These are phyloP conservation scores for Stachybotrys elegans DNA, from an alignment of 2,329 filamentous ascomycete genomes.

Conservation along the genomic window DNA sequence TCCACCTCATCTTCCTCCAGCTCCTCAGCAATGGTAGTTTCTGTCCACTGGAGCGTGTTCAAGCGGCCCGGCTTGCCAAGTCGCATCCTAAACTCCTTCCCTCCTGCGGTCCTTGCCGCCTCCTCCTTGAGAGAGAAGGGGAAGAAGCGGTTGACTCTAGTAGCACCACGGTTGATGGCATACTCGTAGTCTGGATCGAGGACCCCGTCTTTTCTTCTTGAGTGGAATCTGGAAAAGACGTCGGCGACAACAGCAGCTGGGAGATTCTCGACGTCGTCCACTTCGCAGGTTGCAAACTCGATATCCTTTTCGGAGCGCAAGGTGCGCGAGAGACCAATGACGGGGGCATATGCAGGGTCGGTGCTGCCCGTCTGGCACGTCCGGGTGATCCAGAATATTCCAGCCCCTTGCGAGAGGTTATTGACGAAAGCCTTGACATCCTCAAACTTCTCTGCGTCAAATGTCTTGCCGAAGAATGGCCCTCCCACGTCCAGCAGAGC, in stretches of 20 bases:
- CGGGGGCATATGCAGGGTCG: constrained; percentile 20
- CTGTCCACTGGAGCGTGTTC: constrained; percentile 14
- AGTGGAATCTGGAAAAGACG: constrained; percentile 17
- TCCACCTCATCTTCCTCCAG: constrained; percentile 22
- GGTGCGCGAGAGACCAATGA: constrained; percentile 22
- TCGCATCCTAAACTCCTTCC: constrained; percentile 5
- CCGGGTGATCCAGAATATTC: constrained; percentile 26
- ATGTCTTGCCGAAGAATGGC: constrained; percentile 20
- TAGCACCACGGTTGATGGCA: constrained; percentile 17
- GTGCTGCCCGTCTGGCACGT: constrained; percentile 17
- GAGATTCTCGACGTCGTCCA: constrained; percentile 12
- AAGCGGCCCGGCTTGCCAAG: constrained; percentile 12
- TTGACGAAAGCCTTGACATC: constrained; percentile 5
- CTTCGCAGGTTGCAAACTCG: constrained; percentile 23
- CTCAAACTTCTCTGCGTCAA: constrained; percentile 11
- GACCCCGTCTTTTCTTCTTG: constrained; percentile 11
- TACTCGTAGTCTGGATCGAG: constrained; percentile 26
- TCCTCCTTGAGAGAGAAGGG: constrained; percentile 17
- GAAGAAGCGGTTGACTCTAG: constrained; percentile 21
- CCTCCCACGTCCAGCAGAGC: constrained; percentile 18
- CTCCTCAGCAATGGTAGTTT: constrained; percentile 4
- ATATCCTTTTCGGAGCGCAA: constrained; percentile 22
- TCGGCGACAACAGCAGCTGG: constrained; percentile 2
- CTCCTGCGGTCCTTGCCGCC: constrained; percentile 2
- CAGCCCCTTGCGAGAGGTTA: constrained; percentile 1